phyloP scores from a whole-genome alignment of 2,329 filamentous ascomycete species.

The Clarireedia hainanense region DNA sequence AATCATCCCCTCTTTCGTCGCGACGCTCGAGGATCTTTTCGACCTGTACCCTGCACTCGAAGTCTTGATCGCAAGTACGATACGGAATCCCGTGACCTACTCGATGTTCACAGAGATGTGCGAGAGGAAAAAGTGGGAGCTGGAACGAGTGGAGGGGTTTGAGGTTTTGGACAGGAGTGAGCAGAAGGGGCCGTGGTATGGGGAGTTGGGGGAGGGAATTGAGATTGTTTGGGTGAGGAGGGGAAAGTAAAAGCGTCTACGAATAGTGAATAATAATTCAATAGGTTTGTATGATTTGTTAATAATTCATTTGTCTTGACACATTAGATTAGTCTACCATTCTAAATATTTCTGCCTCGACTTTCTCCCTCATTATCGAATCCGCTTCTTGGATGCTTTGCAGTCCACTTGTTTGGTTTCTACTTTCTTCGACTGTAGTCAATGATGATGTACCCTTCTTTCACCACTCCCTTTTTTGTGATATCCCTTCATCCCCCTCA shows the following conservation, averaged over 20 bases:
- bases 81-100: slow-evolving; percentile 64
- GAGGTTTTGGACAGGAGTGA: slow-evolving; percentile 30
- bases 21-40: slow-evolving; percentile 56
- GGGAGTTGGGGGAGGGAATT: background rate
- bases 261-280: background rate
- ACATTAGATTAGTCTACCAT: background rate
- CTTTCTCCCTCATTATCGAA: too few relatives aligned
- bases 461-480: too few relatives aligned
- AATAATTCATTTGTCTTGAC: too few relatives aligned
- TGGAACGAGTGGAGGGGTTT: slow-evolving; percentile 37
- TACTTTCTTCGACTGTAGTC: too few relatives aligned
- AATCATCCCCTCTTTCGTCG: slow-evolving; percentile 55
- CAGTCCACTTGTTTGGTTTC: too few relatives aligned
- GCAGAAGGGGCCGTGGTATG: slow-evolving; percentile 59
- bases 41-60: slow-evolving; percentile 45
- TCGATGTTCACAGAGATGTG: slow-evolving; percentile 54
- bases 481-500: too few relatives aligned
- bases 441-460: too few relatives aligned
- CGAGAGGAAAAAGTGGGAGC: slow-evolving; percentile 30
- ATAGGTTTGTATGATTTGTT: background rate
- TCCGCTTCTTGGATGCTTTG: too few relatives aligned
- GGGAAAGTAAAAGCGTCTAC: too few relatives aligned
- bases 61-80: slow-evolving; percentile 61
- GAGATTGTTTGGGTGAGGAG: slow-evolving; percentile 2
- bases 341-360: background rate